Evolutionary conservation across 441 rosid genomes (phyloP).

Genomic region (Omphalea diandra): DNA sequence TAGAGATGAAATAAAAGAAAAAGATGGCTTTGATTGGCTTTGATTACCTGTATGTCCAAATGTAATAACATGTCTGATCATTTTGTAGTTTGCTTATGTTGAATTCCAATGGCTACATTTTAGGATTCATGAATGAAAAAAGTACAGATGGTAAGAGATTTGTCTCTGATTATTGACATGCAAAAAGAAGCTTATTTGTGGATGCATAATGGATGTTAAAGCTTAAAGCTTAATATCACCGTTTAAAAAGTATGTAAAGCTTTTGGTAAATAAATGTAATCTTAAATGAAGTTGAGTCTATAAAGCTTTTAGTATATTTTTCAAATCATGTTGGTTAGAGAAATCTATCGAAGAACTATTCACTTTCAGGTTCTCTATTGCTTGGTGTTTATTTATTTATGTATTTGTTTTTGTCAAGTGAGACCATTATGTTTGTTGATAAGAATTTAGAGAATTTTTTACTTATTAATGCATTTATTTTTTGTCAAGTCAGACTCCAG

Average conservation of each 20-base stretch:
- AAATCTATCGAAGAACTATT: too few species aligned
- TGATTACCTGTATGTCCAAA: background rate
- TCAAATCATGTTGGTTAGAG: too few species aligned
- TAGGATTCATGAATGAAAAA: background rate
- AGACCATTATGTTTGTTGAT: too few species aligned
- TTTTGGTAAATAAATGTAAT: too few species aligned
- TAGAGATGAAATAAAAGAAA: constrained; percentile 14
- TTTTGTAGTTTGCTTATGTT: background rate
- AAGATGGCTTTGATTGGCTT: background rate
- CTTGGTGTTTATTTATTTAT: too few species aligned
- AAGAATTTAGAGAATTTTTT: too few species aligned
- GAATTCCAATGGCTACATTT: too few species aligned
- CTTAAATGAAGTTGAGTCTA: background rate
- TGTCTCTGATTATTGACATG: background rate
- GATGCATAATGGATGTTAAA: background rate
- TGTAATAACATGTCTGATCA: background rate
- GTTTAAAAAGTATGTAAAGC: background rate
- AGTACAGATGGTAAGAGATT: background rate
- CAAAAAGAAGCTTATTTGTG: background rate
- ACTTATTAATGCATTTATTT: too few species aligned
- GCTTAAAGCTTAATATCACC: background rate
- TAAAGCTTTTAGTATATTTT: constrained; percentile 7
- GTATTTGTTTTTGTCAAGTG: too few species aligned
- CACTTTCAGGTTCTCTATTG: too few species aligned
- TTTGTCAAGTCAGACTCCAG: too few species aligned